Conservation (phyloP, 805 yeast genomes). For the Kuraishia borneana region DNA sequence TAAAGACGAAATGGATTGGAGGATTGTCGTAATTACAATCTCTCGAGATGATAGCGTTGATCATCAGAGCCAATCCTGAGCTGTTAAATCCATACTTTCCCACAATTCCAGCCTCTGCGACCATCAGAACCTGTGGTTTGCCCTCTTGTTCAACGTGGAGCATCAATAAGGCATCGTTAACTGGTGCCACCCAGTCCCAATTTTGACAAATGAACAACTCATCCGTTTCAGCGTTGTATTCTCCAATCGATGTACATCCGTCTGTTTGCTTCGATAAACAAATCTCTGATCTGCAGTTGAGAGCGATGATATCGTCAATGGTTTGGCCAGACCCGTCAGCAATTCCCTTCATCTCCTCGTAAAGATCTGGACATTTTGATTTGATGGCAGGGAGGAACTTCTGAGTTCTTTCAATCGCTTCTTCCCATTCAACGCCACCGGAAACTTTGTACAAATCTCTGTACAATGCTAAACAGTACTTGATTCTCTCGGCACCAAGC, state of each 20-base stretch:
- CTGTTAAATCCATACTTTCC: constrained; percentile 23
- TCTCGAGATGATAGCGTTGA: constrained; percentile 18
- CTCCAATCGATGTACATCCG: constrained; percentile 25
- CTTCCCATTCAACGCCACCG: constrained; percentile 16
- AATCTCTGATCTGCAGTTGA: constrained; percentile 28
- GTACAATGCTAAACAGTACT: constrained; percentile 17
- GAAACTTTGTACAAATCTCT: constrained; percentile 14
- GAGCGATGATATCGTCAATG: constrained; percentile 22
- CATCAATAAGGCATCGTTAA: constrained; percentile 14
- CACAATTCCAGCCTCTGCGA: constrained; percentile 24
- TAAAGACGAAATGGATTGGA: constrained; percentile 25
- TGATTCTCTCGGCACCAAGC: constrained; percentile 18
- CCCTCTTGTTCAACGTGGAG: constrained; percentile 14
- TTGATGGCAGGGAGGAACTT: constrained; percentile 17
- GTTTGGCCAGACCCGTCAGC: constrained; percentile 23
- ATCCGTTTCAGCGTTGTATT: constrained; percentile 12
- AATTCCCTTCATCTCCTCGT: constrained; percentile 24
- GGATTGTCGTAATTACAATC: constrained; percentile 9
- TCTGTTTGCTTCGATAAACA: constrained; percentile 21
- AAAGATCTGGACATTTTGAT: constrained; percentile 16
- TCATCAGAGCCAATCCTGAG: constrained; percentile 18
- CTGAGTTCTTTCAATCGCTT: constrained; percentile 15
- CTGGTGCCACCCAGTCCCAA: constrained; percentile 28
- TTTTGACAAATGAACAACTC: constrained; percentile 21
- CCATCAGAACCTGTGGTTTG: constrained; percentile 14